Percentiles rank a stretch among this genome's conserved stretches.
Evolutionary conservation across 2,329 filamentous ascomycete genomes (phyloP).

Genomic region (Ilyonectria mors-panacis): DNA sequence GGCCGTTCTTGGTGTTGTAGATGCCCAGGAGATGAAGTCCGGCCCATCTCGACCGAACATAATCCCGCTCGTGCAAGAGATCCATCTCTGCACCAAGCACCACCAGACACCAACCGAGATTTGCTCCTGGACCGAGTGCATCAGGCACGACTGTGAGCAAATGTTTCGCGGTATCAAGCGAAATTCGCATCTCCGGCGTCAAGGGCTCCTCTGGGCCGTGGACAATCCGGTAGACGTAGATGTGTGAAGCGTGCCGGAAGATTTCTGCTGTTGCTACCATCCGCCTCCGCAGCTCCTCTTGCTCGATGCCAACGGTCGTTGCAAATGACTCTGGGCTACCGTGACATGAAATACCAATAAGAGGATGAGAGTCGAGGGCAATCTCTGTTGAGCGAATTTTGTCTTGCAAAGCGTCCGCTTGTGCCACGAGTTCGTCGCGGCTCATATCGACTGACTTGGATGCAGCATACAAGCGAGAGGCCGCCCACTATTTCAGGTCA

Average conservation of each 20-base stretch:
- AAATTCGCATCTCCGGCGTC: slow-evolving; percentile 21
- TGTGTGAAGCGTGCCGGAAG: slow-evolving; percentile 27
- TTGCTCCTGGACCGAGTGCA: slow-evolving; percentile 26
- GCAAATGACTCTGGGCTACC: neutral
- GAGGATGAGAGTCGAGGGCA: slow-evolving; percentile 4
- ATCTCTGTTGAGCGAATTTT: slow-evolving; percentile 22
- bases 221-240: slow-evolving; percentile 27
- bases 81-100: slow-evolving; percentile 28
- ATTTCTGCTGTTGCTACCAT: slow-evolving; percentile 33
- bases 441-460: neutral
- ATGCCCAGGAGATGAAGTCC: slow-evolving; percentile 28
- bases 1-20: slow-evolving; percentile 26
- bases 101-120: slow-evolving; percentile 32
- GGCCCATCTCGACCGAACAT: slow-evolving; percentile 24
- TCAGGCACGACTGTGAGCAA: slow-evolving; percentile 29
- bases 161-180: slow-evolving; percentile 17
- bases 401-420: slow-evolving; percentile 17
- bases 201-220: slow-evolving; percentile 17
- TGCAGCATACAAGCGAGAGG: slow-evolving; percentile 15
- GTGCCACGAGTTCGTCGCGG: neutral
- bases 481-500: slow-evolving; percentile 17
- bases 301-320: slow-evolving; percentile 1
- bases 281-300: slow-evolving; percentile 20
- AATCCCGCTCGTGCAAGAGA: slow-evolving; percentile 19
- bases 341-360: slow-evolving; percentile 20